phyloP scores from a whole-genome alignment of 2,329 filamentous ascomycete species.

The Lomentospora prolificans region DNA sequence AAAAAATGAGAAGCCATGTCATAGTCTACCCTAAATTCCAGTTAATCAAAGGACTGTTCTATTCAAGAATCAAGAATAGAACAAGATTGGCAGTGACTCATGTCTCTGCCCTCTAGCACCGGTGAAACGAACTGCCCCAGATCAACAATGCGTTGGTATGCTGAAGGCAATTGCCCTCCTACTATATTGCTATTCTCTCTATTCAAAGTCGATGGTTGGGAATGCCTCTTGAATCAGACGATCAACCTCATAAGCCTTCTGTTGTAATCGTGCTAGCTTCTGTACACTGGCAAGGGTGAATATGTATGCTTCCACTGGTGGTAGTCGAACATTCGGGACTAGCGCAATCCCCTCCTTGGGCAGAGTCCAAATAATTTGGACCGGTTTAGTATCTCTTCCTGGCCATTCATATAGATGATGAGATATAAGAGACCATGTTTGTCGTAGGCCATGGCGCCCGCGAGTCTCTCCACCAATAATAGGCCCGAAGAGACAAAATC shows the following conservation, averaged over 20 bases:
- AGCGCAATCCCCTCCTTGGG: background rate
- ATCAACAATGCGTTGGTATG: background rate
- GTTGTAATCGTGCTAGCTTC: background rate
- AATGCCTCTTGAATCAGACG: background rate
- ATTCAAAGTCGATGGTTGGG: background rate
- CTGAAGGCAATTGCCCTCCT: background rate
- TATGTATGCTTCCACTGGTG: background rate
- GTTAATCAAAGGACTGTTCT: background rate
- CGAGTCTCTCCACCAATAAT: background rate
- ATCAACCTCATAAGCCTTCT: background rate
- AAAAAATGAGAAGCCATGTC: background rate
- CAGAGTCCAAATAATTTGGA: background rate
- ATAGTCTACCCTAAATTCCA: background rate
- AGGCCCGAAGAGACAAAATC: background rate
- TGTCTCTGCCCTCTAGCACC: conserved; percentile 1
- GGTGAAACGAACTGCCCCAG: background rate
- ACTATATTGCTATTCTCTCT: background rate
- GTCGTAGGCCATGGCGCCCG: background rate
- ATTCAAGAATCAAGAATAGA: background rate
- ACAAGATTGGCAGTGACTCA: background rate
- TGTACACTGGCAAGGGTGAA: background rate
- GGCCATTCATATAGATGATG: background rate
- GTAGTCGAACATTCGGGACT: background rate
- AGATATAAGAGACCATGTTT: background rate
- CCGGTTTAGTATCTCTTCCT: background rate